Evolutionary conservation across 345 rosid species (phyloP), one percentile per base, ranked within the genome.

Genomic region (Stellera chamaejasme): DNA sequence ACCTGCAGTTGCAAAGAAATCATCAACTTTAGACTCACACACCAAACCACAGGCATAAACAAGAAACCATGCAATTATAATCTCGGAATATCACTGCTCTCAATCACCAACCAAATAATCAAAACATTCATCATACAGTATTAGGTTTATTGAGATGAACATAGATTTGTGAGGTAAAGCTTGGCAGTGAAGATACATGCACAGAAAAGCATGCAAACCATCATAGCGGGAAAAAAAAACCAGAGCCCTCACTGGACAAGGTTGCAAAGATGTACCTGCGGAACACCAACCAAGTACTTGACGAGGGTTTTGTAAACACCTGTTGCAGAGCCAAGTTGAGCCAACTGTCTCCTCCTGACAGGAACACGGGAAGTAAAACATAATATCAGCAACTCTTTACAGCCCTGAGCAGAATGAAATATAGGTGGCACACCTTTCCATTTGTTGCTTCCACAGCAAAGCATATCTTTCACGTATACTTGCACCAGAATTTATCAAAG

Each of bases 241-340:
- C 36, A 28, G 39, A 32, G 8, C 39, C 8, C 39, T 19, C 23
- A 19, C 23, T 19, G 23, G 23, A 19, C 23, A 19, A 10, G 32
- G 54, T 13, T 27, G 27, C 10, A n/a, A 53, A 52, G 58, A 66
- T 61, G 55, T 75, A 88, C 98, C 91, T 92, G 87, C n/a, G 98
- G 96, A 75, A 92, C 98, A 67, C 98, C 98, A 42, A 92, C 96
- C 79, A 92, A 79, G 77, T 92, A 92, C 77, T 92, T 92, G 43
- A 92, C 93, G 61, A 92, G 84, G 70, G 98, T 92, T 82, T 86
- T 92, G 60, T 92, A 92, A 62, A 92, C 98, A 74, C 98, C 98
- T 55, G 96, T 81, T 6, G 95, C 98, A 70, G 96, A 84, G 66
- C 98, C 98, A 69, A 92, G 89, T 68, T 88, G 98, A 56, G 87